phyloP scores from a whole-genome alignment of 495 filamentous ascomycete species.

The Immersiella caudata region DNA sequence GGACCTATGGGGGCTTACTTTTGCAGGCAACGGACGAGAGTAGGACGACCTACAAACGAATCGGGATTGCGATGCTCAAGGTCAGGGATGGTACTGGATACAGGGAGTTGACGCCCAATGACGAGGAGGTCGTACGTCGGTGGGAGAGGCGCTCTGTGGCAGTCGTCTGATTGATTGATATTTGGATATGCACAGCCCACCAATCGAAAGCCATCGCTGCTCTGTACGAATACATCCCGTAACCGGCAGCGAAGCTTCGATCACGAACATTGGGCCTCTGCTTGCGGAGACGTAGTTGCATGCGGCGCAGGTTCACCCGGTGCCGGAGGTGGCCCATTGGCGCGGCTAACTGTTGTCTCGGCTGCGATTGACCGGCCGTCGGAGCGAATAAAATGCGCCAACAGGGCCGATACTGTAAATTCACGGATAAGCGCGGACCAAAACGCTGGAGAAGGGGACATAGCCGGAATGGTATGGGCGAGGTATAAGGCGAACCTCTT shows the following conservation, averaged over 20 bases:
- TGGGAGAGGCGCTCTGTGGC: background rate
- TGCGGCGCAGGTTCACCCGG: background rate
- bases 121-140: slow-evolving; percentile 7
- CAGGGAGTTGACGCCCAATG: background rate
- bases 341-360: slow-evolving; percentile 3
- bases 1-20: slow-evolving; percentile 8
- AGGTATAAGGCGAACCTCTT: too few relatives aligned
- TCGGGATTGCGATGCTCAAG: slow-evolving; percentile 7
- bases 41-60: background rate
- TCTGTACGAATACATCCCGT: too few relatives aligned
- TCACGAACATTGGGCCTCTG: too few relatives aligned
- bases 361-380: background rate
- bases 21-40: slow-evolving; percentile 4
- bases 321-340: slow-evolving; percentile 4
- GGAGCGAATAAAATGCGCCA: background rate
- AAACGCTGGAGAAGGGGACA: background rate
- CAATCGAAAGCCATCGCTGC: too few relatives aligned
- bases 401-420: background rate
- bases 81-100: background rate
- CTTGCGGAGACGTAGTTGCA: too few relatives aligned
- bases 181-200: too few relatives aligned
- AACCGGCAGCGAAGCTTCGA: too few relatives aligned
- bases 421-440: background rate
- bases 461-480: too few relatives aligned
- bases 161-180: background rate